Percentiles rank a stretch among this genome's conserved stretches.
These are phyloP conservation scores for Gliomastix tumulicola DNA, from an alignment of 2,329 filamentous ascomycete genomes.

Conservation along the genomic window DNA sequence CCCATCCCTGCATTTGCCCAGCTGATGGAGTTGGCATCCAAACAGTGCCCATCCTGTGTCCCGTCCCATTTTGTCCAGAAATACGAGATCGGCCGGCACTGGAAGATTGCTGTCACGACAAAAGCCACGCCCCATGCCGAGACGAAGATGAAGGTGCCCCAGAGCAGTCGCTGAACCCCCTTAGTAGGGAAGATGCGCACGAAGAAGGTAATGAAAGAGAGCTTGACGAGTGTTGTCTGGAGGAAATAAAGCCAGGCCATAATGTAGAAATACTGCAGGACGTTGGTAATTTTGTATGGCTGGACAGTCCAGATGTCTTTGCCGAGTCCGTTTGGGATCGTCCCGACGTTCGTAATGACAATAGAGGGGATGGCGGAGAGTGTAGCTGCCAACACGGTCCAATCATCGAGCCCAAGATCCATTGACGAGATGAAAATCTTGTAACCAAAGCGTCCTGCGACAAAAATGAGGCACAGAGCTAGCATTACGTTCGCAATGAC, in stretches of 20 bases:
- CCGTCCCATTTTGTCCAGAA: slow-evolving; percentile 47
- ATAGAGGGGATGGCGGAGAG: slow-evolving; percentile 17
- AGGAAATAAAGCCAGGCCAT: slow-evolving; percentile 33
- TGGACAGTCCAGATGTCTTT: slow-evolving; percentile 37
- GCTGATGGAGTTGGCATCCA: slow-evolving; percentile 32
- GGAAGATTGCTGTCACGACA: slow-evolving; percentile 30
- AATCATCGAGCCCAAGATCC: slow-evolving; percentile 28
- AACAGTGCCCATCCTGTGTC: slow-evolving; percentile 32
- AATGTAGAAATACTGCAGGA: slow-evolving; percentile 29
- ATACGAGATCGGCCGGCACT: slow-evolving; percentile 37
- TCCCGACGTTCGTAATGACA: slow-evolving; percentile 18
- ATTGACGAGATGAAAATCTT: slow-evolving; percentile 18
- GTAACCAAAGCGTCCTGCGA: slow-evolving; percentile 31
- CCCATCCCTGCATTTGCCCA: slow-evolving; percentile 40
- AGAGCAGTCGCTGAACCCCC: slow-evolving; percentile 24
- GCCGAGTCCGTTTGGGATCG: slow-evolving; percentile 28
- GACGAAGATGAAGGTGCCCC: slow-evolving; percentile 26
- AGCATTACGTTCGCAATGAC: slow-evolving; percentile 23
- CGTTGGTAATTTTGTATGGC: slow-evolving; percentile 27
- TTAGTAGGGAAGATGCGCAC: slow-evolving; percentile 37
- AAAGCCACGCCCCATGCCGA: slow-evolving; percentile 26
- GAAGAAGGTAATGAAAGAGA: slow-evolving; percentile 43
- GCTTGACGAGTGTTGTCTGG: slow-evolving; percentile 32
- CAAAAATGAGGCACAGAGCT: slow-evolving; percentile 27
- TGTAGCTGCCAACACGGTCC: slow-evolving; percentile 18